Base-by-base conservation (phyloP, 495 filamentous ascomycete genomes). In the Penicillium pulvis region DNA sequence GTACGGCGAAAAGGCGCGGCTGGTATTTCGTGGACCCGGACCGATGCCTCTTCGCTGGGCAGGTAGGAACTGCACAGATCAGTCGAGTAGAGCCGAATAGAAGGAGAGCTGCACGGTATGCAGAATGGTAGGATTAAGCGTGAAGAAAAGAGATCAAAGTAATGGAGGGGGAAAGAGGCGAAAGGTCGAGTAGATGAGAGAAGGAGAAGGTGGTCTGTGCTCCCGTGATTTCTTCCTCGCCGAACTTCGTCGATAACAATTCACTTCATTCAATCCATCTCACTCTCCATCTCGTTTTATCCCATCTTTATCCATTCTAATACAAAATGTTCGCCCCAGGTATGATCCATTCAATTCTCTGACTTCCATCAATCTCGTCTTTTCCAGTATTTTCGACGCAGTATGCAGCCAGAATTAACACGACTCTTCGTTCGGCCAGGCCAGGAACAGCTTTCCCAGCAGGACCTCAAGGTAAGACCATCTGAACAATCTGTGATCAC, bases 291-390 rank as follows among this genome's bases (percentile, higher is more conserved):
- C 43, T 12, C 8, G 35, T 24, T 26, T 12, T 53, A 30, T 36
- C 28, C 26, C 57, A 48, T 19, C 31, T 36, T 57, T 30, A 52
- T 44, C 30, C 19, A 30, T 16, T 35, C n/a, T 46, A 53, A n/a
- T 23, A 46, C 71, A 79, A 51, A 59, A 80, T 80, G 77, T 80
- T 80, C 53, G 75, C 72, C 47, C 75, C 75, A 53, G 75, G 77
- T 79, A 62, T 56, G 71, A 56, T 42, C 3, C 51, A 23, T 7
- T 16, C 20, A 45, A 43, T 9, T 33, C 53, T 23, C 17, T 19
- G 6, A 17, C 20, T 50, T 51, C 16, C 39, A 33, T 35, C 12
- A 5, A 17, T 8, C 14, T 17, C 14, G 1, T 17, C 46, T 8
- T 49, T n/a, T 31, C 30, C 46, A 31, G 16, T 4, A 49, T 26